phyloP scores from a whole-genome alignment of 2,329 filamentous ascomycete genomes.

The Thielaviopsis populi region DNA sequence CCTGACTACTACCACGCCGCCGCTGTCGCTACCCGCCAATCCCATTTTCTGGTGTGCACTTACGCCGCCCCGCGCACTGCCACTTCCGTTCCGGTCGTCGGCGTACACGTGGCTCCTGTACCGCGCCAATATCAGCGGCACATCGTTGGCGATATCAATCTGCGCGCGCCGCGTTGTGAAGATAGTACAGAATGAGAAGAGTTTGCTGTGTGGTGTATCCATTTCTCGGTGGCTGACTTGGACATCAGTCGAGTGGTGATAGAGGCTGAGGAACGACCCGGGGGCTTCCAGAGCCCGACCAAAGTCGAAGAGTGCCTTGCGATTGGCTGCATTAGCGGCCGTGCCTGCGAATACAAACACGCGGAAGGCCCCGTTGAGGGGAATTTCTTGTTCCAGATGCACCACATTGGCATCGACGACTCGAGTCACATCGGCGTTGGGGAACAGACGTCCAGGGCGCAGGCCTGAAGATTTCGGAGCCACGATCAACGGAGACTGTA shows the following conservation, averaged over 20 bases:
- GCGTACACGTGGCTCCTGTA: conserved; percentile 77
- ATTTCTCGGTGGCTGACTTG: conserved; percentile 59
- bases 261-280: conserved; percentile 56
- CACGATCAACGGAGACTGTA: conserved; percentile 54
- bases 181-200: conserved; percentile 67
- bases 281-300: conserved; percentile 47
- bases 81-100: conserved; percentile 50
- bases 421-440: conserved; percentile 67
- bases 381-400: conserved; percentile 78
- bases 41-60: conserved; percentile 78
- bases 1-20: conserved; percentile 68
- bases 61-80: conserved; percentile 34
- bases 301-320: conserved; percentile 54
- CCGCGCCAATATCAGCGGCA: conserved; percentile 54
- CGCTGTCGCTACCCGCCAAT: conserved; percentile 55
- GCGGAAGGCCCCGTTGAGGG: conserved; percentile 75
- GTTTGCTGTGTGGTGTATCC: conserved; percentile 69
- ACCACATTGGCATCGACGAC: conserved; percentile 82
- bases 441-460: conserved; percentile 59
- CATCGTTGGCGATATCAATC: conserved; percentile 57
- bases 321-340: conserved; percentile 34
- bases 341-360: conserved; percentile 75
- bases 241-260: conserved; percentile 45
- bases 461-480: conserved; percentile 46
- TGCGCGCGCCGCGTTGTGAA: conserved; percentile 51